Base-by-base conservation (phyloP, 2,329 filamentous ascomycete genomes). In the Penicillium sp. region DNA sequence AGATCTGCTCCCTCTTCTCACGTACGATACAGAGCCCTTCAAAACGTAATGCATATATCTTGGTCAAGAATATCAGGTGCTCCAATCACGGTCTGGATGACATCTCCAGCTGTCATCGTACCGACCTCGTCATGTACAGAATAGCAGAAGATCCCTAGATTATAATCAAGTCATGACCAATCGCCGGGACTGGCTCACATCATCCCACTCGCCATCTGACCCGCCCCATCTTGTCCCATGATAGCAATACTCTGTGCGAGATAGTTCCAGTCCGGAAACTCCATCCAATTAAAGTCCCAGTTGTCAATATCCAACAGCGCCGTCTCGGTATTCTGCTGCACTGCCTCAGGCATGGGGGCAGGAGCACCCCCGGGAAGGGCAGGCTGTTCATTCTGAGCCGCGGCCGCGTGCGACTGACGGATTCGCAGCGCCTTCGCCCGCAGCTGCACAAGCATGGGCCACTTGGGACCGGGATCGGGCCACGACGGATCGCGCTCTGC, bases 381-480 rank as follows among this genome's bases (percentile, higher is more conserved):
- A 9, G 29, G 31, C 11, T 20, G 14, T 23, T 33, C 33, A 7
- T 17, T 31, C 20, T 36, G 26, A 2, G 26, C 30, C 10, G 33
- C 21, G n/a, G n/a, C n/a, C n/a, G 27, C 10, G 27, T 45, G 39
- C 14, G 33, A 33, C 31, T 44, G 40, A 4, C 47, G 35, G 8
- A 46, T 43, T 4, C 33, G 14, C 32, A 38, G 13, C 9, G 55
- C 55, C 37, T 57, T 58, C 1, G 43, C 38, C 10, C 52, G 35
- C 16, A 58, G 25, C 25, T 44, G 43, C 4, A 31, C 41, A 2
- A 57, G 20, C 17, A 58, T 46, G 6, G 47, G 48, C 55, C 54
- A 58, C 33, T 54, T 57, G 1, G 48, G 48, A 2, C 53, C 54
- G 1, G 47, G 49, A 10, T 53, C 47, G 2, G 54, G 52, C 50